phyloP scores from a whole-genome alignment of 78 protist species.

The Tieghemostelium lacteum region DNA sequence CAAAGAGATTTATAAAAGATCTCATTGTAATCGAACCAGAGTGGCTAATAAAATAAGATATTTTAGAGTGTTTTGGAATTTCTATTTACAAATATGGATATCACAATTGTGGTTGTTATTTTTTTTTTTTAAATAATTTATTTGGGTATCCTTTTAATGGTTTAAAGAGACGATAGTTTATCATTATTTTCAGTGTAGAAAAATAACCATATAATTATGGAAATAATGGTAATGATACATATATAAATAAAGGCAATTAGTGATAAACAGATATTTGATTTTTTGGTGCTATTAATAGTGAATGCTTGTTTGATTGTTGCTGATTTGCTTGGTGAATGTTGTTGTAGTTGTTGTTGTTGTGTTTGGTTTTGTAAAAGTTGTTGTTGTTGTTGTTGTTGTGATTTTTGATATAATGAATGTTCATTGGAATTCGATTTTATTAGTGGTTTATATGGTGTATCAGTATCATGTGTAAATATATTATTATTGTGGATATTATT shows the following conservation, averaged over 20 bases:
- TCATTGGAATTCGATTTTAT: background rate
- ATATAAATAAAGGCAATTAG: background rate
- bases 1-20: slow-evolving; percentile 90
- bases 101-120: too few relatives aligned
- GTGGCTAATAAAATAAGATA: slow-evolving; percentile 89
- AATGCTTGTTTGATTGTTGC: background rate
- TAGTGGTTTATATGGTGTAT: background rate
- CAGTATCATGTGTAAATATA: background rate
- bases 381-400: background rate
- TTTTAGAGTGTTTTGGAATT: too few relatives aligned
- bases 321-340: background rate
- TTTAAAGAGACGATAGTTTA: too few relatives aligned
- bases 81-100: too few relatives aligned
- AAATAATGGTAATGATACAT: too few relatives aligned
- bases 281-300: background rate
- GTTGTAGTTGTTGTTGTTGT: background rate
- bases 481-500: slow-evolving; percentile 2
- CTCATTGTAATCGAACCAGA: slow-evolving; percentile 88
- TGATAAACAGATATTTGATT: background rate
- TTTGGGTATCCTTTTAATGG: too few relatives aligned
- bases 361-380: background rate
- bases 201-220: background rate
- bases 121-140: too few relatives aligned
- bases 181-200: background rate
- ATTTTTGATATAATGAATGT: background rate